phyloP scores from a whole-genome alignment of 78 protist species.

The Tieghemostelium lacteum region DNA sequence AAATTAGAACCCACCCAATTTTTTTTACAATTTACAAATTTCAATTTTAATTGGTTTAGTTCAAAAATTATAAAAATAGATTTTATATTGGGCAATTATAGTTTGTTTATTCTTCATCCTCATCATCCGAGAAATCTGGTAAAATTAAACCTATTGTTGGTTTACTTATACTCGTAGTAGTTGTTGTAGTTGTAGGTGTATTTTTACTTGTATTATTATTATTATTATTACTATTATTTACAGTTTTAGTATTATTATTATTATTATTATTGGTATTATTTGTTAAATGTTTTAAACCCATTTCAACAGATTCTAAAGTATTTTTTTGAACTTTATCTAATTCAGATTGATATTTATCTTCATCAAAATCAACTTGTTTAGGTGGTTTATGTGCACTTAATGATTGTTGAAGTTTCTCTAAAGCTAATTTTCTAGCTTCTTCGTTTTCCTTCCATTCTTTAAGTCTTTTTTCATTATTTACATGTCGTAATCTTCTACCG shows the following conservation, averaged over 20 bases:
- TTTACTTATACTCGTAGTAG: neutral
- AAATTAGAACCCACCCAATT: too few relatives aligned
- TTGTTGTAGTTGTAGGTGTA: conserved; percentile 21
- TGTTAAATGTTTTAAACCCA: conserved; percentile 32
- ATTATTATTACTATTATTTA: neutral
- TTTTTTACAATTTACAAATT: too few relatives aligned
- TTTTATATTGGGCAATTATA: too few relatives aligned
- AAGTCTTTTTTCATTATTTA: conserved; percentile 59
- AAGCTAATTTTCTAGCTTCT: conserved; percentile 24
- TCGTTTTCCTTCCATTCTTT: conserved; percentile 69
- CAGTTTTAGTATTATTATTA: neutral
- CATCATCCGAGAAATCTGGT: conserved; percentile 50
- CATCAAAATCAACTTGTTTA: conserved; percentile 50
- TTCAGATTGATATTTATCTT: conserved; percentile 35
- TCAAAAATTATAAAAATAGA: too few relatives aligned
- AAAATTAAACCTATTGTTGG: conserved; percentile 12
- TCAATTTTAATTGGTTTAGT: too few relatives aligned
- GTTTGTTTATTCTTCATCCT: conserved; percentile 26
- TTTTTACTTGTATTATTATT: conserved; percentile 14
- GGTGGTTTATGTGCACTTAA: neutral
- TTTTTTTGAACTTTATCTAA: conserved; percentile 33
- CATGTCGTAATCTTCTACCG: conserved; percentile 85
- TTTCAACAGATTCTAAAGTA: conserved; percentile 33
- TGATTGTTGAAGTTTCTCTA: neutral
- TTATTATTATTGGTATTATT: neutral